Base-by-base conservation (phyloP, 179 eudicot species). In the Sideroxylon spinosum region DNA sequence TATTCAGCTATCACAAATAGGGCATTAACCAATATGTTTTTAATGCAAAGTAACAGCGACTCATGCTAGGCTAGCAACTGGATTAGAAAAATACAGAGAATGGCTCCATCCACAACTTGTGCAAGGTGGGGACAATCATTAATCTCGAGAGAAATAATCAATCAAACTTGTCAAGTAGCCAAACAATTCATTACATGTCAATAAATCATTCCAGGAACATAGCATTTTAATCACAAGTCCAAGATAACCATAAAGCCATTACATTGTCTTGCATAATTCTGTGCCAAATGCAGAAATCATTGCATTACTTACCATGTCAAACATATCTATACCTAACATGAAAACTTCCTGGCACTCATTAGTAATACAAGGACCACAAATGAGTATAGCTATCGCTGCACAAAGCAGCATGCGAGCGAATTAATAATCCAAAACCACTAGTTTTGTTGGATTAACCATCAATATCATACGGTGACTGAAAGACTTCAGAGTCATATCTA, bases 161-260 rank as follows among this genome's bases (percentile, higher is more conserved):
- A 59, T 22, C 23, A 59, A 19, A 59, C 10, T 6, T 6, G 62
- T 7, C 53, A 69, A 19, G 48, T 48, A 9, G 55, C 5, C 22
- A 28, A 6, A 23, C 73, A 9, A 69, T 69, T n/a, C 55, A 69
- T 32, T 69, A 23, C 49, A 20, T 71, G 48, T 49, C 73, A 48
- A 69, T 48, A 71, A 23, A 50, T 52, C 60, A 71, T 12, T 71
- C 60, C 56, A 71, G 74, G 60, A 62, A 10, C 32, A 25, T 25
- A 62, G 14, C n/a, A 50, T 22, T 71, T 50, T 50, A 71, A 59
- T 7, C 9, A 26, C 29, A 29, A 29, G 37, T 29, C 37, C 37
- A 1, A 14, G 56, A 10, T 13, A 53, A 19, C 22, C 32, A 71
- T 49, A 69, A 46, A 19, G n/a, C n/a, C n/a, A n/a, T n/a, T n/a